Base-by-base conservation (phyloP, 352 stramenopile species). In the Thalassiosira hispida region DNA sequence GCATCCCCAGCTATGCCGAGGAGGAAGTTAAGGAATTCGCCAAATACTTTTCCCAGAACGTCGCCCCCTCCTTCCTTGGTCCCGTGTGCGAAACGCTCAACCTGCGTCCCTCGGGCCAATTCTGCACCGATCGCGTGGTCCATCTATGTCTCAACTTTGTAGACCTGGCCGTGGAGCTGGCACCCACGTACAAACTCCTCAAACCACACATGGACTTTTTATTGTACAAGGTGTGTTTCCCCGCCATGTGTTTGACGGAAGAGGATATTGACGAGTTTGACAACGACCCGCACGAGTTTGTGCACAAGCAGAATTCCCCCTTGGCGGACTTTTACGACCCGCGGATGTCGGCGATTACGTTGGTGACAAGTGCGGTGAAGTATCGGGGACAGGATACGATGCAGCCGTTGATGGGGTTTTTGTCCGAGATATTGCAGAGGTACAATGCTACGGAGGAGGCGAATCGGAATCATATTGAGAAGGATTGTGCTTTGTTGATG, bases 131-230 rank as follows among this genome's bases (percentile, higher is more conserved):
- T 89, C 94, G 96, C 61, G 96, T 98, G 4, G 90, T 98, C 33
- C 96, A 98, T 86, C 90, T 98, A 20, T 96, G 95, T 80, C 85
- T 96, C 23, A 97, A 96, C 29, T 98, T 98, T 87, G 64, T 98
- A 20, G 93, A 97, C 74, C 89, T 97, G 56, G 95, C 95, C 11
- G 94, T 98, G 16, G 96, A 99, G 80, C 95, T 98, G 73, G 96
- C 95, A 1, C 90, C 96, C 1, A 97, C 96, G 0, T 99, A 98
- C 94, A 98, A 98, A 86, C 83, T 98, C 4, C 91, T 99, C 31
- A 98, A 98, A 85, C 97, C 97, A 27, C 96, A 99, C 84, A 87
- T 99, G 38, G 94, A 97, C 64, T 98, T 98, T 84, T 73, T 99
- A 46, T 84, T 99, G 27, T 98, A 98, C 71, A 95, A 99, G 74